These are phyloP conservation scores for Mycena albidolilacea DNA, from an alignment of 768 basidiomycete species.

Conservation along the genomic window DNA sequence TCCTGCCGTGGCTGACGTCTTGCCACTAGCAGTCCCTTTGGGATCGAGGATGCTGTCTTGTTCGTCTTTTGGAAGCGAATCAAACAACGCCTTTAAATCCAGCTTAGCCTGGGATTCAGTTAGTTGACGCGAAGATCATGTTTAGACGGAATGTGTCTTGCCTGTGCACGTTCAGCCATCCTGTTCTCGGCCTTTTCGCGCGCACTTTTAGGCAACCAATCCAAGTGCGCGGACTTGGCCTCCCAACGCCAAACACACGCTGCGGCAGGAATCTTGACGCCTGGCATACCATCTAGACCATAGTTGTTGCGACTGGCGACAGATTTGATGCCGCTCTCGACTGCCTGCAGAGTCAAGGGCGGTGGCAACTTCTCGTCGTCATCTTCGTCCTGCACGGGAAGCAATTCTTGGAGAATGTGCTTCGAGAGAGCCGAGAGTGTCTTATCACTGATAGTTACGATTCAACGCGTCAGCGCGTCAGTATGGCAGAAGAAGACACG, in stretches of 20 bases:
- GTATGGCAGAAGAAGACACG: neutral
- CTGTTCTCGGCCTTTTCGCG: slow-evolving; percentile 75
- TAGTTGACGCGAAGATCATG: neutral
- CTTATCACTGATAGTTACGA: slow-evolving; percentile 73
- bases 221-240: slow-evolving; percentile 68
- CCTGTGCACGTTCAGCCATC: slow-evolving; percentile 76
- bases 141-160: slow-evolving; percentile 45
- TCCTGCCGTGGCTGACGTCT: slow-evolving; percentile 46
- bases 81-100: slow-evolving; percentile 68
- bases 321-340: slow-evolving; percentile 77
- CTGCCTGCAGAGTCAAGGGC: slow-evolving; percentile 62
- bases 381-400: slow-evolving; percentile 75
- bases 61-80: slow-evolving; percentile 71
- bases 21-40: slow-evolving; percentile 56
- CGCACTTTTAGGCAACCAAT: slow-evolving; percentile 78
- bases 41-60: slow-evolving; percentile 68
- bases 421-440: slow-evolving; percentile 73
- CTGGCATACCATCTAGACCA: slow-evolving; percentile 72
- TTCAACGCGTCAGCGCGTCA: slow-evolving; percentile 13
- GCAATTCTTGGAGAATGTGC: slow-evolving; percentile 76
- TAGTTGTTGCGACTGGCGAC: slow-evolving; percentile 84
- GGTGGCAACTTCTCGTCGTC: slow-evolving; percentile 56
- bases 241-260: slow-evolving; percentile 92
- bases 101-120: slow-evolving; percentile 68
- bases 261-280: slow-evolving; percentile 71